Evolutionary conservation across 768 basidiomycete species (phyloP).

Genomic region (Hygrophoropsis aurantiaca): DNA sequence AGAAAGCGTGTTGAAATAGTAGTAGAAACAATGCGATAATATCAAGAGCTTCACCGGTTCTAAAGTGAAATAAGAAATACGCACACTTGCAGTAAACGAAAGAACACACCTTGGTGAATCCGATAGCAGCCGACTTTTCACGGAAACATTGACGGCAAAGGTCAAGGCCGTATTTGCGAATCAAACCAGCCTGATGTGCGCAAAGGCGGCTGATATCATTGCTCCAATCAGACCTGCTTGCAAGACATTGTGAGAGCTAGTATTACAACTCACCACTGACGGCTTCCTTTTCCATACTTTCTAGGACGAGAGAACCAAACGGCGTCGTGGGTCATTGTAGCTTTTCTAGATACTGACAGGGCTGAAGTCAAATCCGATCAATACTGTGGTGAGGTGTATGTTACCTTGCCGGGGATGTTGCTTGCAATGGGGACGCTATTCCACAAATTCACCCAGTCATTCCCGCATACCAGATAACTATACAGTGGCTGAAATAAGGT

Average conservation of each 20-base stretch:
- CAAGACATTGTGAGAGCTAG: too few relatives aligned
- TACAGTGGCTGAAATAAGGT: slow-evolving; percentile 14
- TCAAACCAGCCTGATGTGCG: slow-evolving; percentile 96
- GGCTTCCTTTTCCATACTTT: slow-evolving; percentile 93
- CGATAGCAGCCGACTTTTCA: slow-evolving; percentile 90
- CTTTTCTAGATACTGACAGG: slow-evolving; percentile 7
- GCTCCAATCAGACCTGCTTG: slow-evolving; percentile 10
- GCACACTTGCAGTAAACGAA: neutral
- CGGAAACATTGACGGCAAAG: slow-evolving; percentile 99
- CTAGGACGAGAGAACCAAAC: slow-evolving; percentile 97
- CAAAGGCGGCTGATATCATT: slow-evolving; percentile 79
- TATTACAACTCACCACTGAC: slow-evolving; percentile 73
- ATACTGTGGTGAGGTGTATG: too few relatives aligned
- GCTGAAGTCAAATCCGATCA: too few relatives aligned
- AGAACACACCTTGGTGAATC: slow-evolving; percentile 83
- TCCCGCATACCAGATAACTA: slow-evolving; percentile 10
- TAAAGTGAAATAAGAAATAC: slow-evolving; percentile 13
- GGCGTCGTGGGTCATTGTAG: slow-evolving; percentile 95
- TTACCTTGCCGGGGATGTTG: too few relatives aligned
- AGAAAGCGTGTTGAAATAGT: too few relatives aligned
- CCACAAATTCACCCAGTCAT: neutral
- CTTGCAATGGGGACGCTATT: too few relatives aligned
- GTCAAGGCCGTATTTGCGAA: slow-evolving; percentile 96
- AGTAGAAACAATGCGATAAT: too few relatives aligned
- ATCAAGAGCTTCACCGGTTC: slow-evolving; percentile 43